Evolutionary conservation across 345 rosid genomes (phyloP).

Genomic region (Cardamine occulta): DNA sequence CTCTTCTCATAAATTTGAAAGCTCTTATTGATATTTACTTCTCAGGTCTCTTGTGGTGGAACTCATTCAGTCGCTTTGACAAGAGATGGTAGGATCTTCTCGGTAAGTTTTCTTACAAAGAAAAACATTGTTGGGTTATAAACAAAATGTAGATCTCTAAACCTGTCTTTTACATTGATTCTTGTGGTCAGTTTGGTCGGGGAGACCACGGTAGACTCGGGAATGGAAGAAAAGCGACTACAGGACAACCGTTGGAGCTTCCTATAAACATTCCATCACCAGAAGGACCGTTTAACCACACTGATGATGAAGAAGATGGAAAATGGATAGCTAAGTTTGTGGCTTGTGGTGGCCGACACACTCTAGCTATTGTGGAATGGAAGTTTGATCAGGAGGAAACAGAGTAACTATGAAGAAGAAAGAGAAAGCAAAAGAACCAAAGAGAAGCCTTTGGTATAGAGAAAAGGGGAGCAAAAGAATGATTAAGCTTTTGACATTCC

Average conservation of each 20-base stretch:
- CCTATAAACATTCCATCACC: conserved; percentile 70
- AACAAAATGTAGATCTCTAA: neutral
- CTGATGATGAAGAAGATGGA: conserved; percentile 58
- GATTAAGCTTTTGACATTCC: conserved; percentile 33
- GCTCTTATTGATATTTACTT: conserved; percentile 21
- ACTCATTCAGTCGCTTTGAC: conserved; percentile 98
- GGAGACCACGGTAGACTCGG: conserved; percentile 99
- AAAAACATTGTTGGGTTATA: conserved; percentile 2
- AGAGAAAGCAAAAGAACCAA: neutral
- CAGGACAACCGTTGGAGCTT: conserved; percentile 92
- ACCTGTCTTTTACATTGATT: conserved; percentile 12
- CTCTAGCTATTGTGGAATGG: conserved; percentile 86
- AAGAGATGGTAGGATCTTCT: conserved; percentile 78
- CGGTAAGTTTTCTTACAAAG: conserved; percentile 59
- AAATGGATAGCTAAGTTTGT: conserved; percentile 76
- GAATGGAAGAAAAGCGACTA: conserved; percentile 82
- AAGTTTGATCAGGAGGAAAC: conserved; percentile 43
- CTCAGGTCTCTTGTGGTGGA: conserved; percentile 96
- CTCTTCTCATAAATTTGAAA: conserved; percentile 7
- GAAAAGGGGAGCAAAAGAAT: conserved; percentile 26
- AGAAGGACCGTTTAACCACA: conserved; percentile 37
- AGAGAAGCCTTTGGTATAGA: conserved; percentile 30
- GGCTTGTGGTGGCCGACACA: conserved; percentile 96
- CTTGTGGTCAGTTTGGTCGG: conserved; percentile 73
- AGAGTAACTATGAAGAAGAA: conserved; percentile 22